Evolutionary conservation across 768 basidiomycete genomes (phyloP).

Genomic region (Kwoniella sp.): DNA sequence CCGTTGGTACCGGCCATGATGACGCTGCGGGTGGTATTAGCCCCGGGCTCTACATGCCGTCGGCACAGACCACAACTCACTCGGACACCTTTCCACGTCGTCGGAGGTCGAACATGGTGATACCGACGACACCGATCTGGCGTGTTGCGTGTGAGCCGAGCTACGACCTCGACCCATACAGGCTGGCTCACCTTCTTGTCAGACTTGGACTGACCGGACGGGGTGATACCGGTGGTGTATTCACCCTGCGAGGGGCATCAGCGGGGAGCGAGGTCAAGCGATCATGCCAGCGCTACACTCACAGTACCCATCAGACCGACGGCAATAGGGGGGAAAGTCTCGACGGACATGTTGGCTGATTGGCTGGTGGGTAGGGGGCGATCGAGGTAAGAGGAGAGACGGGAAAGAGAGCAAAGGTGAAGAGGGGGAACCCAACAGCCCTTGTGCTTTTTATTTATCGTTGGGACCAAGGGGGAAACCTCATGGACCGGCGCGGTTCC

Average conservation of each 20-base stretch:
- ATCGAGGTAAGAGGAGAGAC: background rate
- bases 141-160: background rate
- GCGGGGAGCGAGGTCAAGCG: background rate
- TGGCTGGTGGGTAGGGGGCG: background rate
- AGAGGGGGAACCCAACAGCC: background rate
- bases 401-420: background rate
- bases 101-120: constrained; percentile 84
- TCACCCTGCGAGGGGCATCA: constrained; percentile 57
- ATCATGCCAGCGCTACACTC: constrained; percentile 4
- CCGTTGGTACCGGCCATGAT: constrained; percentile 89
- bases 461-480: background rate
- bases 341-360: constrained; percentile 23
- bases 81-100: constrained; percentile 67
- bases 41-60: no score
- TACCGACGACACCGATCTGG: constrained; percentile 68
- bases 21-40: constrained; percentile 17
- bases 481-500: background rate
- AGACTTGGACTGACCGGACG: constrained; percentile 83
- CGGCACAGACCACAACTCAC: constrained; percentile 2
- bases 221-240: constrained; percentile 93
- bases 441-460: background rate
- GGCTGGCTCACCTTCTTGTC: constrained; percentile 75
- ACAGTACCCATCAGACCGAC: constrained; percentile 46
- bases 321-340: constrained; percentile 34
- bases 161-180: background rate